A percentile compares a stretch with the other conserved stretches of the same genome.
Evolutionary conservation across 441 rosid genomes (phyloP).

Genomic region (Rhodomyrtus psidioides): DNA sequence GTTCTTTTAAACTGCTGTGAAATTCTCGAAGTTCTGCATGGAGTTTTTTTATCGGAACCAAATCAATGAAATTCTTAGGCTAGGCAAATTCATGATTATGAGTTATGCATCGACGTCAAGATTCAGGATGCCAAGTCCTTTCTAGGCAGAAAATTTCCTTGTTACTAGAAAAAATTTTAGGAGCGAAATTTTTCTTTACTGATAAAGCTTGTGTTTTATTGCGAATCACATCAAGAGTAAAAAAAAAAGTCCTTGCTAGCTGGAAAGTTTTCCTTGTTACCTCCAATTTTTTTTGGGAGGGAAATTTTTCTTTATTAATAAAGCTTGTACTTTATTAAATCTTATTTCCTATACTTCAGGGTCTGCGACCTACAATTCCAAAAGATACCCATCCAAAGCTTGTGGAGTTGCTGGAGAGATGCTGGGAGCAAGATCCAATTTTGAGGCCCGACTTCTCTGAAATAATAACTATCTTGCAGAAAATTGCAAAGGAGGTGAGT

Average conservation of each 20-base stretch:
- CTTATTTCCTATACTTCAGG: constrained; percentile 20
- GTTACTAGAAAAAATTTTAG: background rate
- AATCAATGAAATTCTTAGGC: background rate
- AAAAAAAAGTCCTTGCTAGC: background rate
- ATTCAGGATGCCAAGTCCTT: background rate
- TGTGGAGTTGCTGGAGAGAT: constrained; percentile 43
- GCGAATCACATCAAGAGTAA: background rate
- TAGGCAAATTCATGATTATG: background rate
- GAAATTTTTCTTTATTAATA: background rate
- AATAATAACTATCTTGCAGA: constrained; percentile 33
- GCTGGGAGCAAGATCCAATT: constrained; percentile 66
- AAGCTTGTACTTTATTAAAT: background rate
- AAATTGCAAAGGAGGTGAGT: constrained; percentile 44
- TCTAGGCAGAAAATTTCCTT: background rate
- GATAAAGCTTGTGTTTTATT: background rate
- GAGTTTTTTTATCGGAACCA: background rate
- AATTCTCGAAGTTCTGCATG: background rate
- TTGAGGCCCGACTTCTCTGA: constrained; percentile 62
- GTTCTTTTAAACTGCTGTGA: background rate
- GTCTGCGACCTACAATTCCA: constrained; percentile 53
- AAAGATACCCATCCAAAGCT: constrained; percentile 46
- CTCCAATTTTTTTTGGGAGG: background rate
- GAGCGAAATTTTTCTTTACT: background rate
- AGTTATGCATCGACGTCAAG: background rate
- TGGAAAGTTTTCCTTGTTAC: background rate